phyloP scores from a whole-genome alignment of 768 basidiomycete species.

The Naganishia onofrii region DNA sequence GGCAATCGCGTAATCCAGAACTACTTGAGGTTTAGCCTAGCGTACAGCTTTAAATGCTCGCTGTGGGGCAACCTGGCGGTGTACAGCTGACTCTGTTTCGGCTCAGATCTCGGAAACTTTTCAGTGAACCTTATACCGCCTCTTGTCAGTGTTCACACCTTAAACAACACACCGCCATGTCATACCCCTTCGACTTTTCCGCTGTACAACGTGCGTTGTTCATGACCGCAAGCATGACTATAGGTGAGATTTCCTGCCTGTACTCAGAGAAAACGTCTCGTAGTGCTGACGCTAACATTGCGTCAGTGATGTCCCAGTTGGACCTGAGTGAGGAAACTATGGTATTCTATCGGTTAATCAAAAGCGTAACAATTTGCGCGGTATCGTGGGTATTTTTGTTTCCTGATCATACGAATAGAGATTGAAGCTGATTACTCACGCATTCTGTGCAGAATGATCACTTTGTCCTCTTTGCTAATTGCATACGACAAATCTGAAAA shows the following conservation, averaged over 20 bases:
- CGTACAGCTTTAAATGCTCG: too few species aligned
- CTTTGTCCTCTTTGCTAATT: constrained; percentile 16
- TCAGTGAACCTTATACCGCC: neutral
- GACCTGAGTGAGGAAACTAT: constrained; percentile 31
- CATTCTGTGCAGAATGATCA: constrained; percentile 13
- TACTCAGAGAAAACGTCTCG: too few species aligned
- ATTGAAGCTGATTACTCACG: neutral
- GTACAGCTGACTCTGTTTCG: neutral
- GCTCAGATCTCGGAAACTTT: neutral
- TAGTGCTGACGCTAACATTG: neutral
- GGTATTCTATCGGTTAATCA: constrained; percentile 30
- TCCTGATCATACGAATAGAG: neutral
- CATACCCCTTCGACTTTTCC: constrained; percentile 28
- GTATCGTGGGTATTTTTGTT: constrained; percentile 12
- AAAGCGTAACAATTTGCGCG: constrained; percentile 26
- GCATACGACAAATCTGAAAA: constrained; percentile 29
- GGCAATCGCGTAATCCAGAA: neutral
- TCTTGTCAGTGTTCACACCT: neutral
- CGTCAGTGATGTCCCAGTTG: constrained; percentile 32
- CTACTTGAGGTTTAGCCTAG: neutral
- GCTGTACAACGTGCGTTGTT: constrained; percentile 28
- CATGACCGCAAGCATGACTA: constrained; percentile 31
- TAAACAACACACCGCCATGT: neutral
- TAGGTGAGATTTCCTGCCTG: constrained; percentile 14
- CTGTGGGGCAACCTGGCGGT: too few species aligned